These are phyloP conservation scores for Zopfia rhizophila DNA, from an alignment of 2,329 filamentous ascomycete genomes.

Conservation along the genomic window DNA sequence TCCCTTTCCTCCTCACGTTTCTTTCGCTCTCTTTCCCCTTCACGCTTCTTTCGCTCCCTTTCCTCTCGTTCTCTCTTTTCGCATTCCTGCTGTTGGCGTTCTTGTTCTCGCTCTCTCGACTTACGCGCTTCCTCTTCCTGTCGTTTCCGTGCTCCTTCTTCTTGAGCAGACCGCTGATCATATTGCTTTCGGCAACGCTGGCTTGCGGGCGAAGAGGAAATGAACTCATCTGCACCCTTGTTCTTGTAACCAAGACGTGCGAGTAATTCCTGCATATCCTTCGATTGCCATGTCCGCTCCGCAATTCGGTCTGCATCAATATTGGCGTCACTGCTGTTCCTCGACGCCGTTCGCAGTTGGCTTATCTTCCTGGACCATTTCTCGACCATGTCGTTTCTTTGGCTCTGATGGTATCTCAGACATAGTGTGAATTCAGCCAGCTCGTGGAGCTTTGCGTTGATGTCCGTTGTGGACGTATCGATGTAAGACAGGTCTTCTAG, in stretches of 20 bases:
- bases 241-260: not conserved
- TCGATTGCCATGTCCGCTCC: too few relatives aligned
- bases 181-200: constrained; percentile 8
- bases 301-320: too few relatives aligned
- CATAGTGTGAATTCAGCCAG: constrained; percentile 12
- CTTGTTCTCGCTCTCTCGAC: constrained; percentile 2
- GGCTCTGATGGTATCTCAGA: constrained; percentile 14
- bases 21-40: constrained; percentile 1
- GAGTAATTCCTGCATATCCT: constrained; percentile 1
- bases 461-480: constrained; percentile 4
- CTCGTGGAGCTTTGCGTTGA: constrained; percentile 6
- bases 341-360: not conserved
- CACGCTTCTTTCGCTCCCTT: constrained; percentile 3
- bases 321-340: not conserved
- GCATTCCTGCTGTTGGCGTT: not conserved
- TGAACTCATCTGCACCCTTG: constrained; percentile 1
- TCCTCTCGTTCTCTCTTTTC: not conserved
- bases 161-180: constrained; percentile 3
- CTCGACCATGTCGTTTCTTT: constrained; percentile 6
- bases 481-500: constrained; percentile 8
- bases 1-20: constrained; percentile 6
- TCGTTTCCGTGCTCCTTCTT: constrained; percentile 1
- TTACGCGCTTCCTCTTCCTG: constrained; percentile 7
- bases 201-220: constrained; percentile 1
- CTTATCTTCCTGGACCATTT: constrained; percentile 11